Conservation (phyloP, 2,329 filamentous ascomycete genomes). For the Aspergillus novofumigatus region DNA sequence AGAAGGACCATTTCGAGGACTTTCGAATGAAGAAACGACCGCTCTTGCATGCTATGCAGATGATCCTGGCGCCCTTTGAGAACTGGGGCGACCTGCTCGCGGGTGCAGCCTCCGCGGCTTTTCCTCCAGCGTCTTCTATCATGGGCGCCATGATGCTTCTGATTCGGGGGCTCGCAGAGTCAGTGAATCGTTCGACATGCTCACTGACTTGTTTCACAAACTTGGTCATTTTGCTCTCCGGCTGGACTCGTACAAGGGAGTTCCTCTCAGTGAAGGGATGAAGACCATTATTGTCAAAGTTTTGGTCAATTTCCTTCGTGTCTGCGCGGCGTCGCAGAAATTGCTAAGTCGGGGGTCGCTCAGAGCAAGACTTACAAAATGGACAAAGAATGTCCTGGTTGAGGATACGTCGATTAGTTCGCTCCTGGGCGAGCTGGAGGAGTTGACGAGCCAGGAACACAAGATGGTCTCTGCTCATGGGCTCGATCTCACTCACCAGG, state of each 20-base stretch:
- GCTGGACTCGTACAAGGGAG: constrained; percentile 6
- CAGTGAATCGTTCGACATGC: constrained; percentile 9
- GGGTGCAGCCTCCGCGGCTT: background rate
- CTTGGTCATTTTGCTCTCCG: constrained; percentile 8
- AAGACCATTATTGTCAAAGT: constrained; percentile 7
- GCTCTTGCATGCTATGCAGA: background rate
- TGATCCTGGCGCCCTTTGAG: background rate
- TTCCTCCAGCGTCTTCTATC: constrained; percentile 3
- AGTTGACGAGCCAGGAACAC: constrained; percentile 9
- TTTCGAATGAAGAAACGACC: constrained; percentile 1
- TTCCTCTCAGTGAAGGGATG: constrained; percentile 5
- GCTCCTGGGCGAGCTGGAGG: constrained; percentile 2
- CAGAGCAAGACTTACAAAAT: constrained; percentile 1
- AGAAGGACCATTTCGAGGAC: constrained; percentile 3
- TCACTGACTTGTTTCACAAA: constrained; percentile 5
- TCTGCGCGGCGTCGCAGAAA: constrained; percentile 9
- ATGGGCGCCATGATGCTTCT: constrained; percentile 7
- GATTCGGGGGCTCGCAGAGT: constrained; percentile 4
- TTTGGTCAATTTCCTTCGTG: constrained; percentile 6
- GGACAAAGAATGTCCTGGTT: constrained; percentile 5
- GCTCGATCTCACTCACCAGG: constrained; percentile 5
- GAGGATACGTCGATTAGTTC: constrained; percentile 1
- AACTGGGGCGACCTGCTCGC: background rate
- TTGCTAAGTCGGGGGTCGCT: constrained; percentile 6
- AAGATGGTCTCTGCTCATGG: constrained; percentile 8